These are phyloP conservation scores for Candida sojae DNA, from an alignment of 1,139 yeast genomes.

Conservation along the genomic window DNA sequence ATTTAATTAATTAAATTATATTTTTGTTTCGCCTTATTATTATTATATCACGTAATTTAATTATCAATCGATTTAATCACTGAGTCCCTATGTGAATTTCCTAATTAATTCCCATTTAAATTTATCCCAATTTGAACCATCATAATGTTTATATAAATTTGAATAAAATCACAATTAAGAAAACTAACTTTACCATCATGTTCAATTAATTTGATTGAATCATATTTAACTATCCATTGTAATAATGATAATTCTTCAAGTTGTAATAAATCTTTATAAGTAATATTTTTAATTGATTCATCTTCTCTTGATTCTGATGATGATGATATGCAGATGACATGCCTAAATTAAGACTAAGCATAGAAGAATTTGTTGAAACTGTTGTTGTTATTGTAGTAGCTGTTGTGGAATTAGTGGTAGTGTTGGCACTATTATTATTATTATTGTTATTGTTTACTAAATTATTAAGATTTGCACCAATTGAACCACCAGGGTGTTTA, in stretches of 20 bases:
- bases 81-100: slow-evolving; percentile 8
- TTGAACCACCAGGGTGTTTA: slow-evolving; percentile 90
- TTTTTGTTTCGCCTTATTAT: no score
- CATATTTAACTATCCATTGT: slow-evolving; percentile 29
- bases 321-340: slow-evolving; percentile 1
- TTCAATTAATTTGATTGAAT: slow-evolving; percentile 4
- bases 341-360: slow-evolving; percentile 3
- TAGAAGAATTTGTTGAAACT: background rate
- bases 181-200: background rate
- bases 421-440: background rate
- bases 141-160: slow-evolving; percentile 5
- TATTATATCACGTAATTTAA: no score
- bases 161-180: slow-evolving; percentile 5
- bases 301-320: slow-evolving; percentile 2
- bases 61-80: no score
- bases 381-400: background rate
- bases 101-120: slow-evolving; percentile 18
- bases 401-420: background rate
- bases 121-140: slow-evolving; percentile 15
- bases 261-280: slow-evolving; percentile 2
- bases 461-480: slow-evolving; percentile 52
- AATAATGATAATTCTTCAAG: slow-evolving; percentile 21
- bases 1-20: no score
- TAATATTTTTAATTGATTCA: background rate
- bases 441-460: slow-evolving; percentile 4